These are phyloP conservation scores for Kwoniella shandongensis DNA, from an alignment of 768 basidiomycete species.

Conservation along the genomic window DNA sequence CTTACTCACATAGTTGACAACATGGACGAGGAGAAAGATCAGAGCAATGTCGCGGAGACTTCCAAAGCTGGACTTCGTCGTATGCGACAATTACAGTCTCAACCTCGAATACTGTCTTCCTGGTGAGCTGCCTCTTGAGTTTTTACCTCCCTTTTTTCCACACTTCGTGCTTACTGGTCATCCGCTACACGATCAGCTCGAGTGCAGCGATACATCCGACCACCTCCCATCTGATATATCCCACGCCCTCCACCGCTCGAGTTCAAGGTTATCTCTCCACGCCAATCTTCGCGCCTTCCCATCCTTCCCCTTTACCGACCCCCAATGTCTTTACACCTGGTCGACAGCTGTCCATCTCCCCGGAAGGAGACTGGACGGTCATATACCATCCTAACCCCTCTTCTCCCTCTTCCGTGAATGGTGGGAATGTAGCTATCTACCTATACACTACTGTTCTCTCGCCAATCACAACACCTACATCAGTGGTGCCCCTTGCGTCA, in stretches of 20 bases:
- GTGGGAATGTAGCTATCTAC: constrained; percentile 42
- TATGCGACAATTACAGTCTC: constrained; percentile 24
- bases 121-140: constrained; percentile 7
- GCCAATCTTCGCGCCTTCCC: constrained; percentile 17
- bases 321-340: constrained; percentile 26
- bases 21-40: background rate
- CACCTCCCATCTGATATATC: constrained; percentile 32
- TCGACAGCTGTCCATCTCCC: constrained; percentile 23
- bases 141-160: background rate
- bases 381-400: constrained; percentile 34
- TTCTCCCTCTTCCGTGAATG: no score
- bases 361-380: constrained; percentile 26
- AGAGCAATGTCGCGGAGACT: constrained; percentile 18
- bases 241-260: constrained; percentile 8
- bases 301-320: constrained; percentile 24
- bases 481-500: constrained; percentile 22
- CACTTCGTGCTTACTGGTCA: no score
- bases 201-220: constrained; percentile 22
- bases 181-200: no score
- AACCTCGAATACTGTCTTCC: constrained; percentile 4
- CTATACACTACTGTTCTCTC: constrained; percentile 20
- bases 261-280: constrained; percentile 23
- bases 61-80: constrained; percentile 34
- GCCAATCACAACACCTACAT: constrained; percentile 14
- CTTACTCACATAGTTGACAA: no score